Base-by-base conservation (phyloP, 257 asterid genomes). In the Prunella vulgaris region DNA sequence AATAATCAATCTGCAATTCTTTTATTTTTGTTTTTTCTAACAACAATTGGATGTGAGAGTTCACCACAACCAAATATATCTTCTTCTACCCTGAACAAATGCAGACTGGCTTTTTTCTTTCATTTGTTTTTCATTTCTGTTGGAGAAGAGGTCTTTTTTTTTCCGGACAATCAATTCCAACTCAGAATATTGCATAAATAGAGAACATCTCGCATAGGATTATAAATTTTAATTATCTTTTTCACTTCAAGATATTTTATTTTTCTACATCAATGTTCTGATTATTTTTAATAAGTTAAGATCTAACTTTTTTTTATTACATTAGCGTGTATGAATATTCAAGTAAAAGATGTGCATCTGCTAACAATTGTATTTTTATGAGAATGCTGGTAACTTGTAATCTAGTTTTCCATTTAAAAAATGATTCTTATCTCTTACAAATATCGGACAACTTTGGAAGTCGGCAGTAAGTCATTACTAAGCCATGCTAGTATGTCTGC, bases 381-480 rank as follows among this genome's bases (percentile, higher is more conserved):
- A 61, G 28, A 69, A 63, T 54, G 37, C 28, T 69, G 14, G 32
- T 46, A 25, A 17, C 12, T 28, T 57, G 57, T 42, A 42, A 33
- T 67, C 44, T 12, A 38, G 28, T 56, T 64, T 15, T 69, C 64
- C 56, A 20, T 57, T 63, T 73, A 27, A 33, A 21, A 13, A 54
- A 35, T 56, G 25, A 17, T 13, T 42, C 33, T 24, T 60, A 52
- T 15, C 51, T 30, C 53, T 66, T 60, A 15, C 42, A 17, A n/a
- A 12, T 57, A 33, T 30, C 28, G 56, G 58, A 52, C 42, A 67
- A 37, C 4, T 57, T 46, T 71, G 28, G 28, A 25, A 76, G 38
- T 60, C 58, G 60, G 59, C 17, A 24, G 32, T 21, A 38, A 40
- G 75, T 48, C 27, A 20, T 68, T 42, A 66, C 68, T 30, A 51